phyloP scores from a whole-genome alignment of 306 rosid genomes.

The Datisca glomerata region DNA sequence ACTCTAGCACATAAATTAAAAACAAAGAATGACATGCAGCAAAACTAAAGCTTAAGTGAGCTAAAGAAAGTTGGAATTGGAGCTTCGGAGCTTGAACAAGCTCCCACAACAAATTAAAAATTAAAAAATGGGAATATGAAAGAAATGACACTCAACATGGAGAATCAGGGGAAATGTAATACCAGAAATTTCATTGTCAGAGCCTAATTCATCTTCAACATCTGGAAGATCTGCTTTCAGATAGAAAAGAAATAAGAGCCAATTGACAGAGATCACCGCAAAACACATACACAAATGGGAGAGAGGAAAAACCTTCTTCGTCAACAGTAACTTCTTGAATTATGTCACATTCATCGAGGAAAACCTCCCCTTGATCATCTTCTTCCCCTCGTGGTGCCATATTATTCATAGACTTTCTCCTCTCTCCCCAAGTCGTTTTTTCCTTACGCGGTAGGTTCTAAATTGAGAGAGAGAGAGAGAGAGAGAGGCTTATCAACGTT shows the following conservation, averaged over 20 bases:
- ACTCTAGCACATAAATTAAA: neutral
- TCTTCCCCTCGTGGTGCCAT: slow-evolving; percentile 21
- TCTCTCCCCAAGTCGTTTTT: too few relatives aligned
- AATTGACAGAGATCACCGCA: neutral
- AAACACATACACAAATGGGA: neutral
- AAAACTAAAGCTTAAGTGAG: neutral
- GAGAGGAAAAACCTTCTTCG: slow-evolving; percentile 31
- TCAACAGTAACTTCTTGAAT: slow-evolving; percentile 15
- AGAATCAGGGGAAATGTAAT: slow-evolving; percentile 1
- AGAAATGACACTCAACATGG: neutral
- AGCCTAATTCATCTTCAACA: slow-evolving; percentile 22
- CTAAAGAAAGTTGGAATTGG: neutral
- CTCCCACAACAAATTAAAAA: too few relatives aligned
- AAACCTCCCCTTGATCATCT: slow-evolving; percentile 32
- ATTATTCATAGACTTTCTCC: slow-evolving; percentile 22
- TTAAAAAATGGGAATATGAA: neutral
- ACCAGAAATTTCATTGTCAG: slow-evolving; percentile 29
- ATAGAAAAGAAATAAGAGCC: neutral
- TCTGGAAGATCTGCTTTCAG: slow-evolving; percentile 39
- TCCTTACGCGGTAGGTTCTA: too few relatives aligned
- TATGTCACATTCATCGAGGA: slow-evolving; percentile 35
- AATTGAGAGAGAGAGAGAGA: too few relatives aligned
- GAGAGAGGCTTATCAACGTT: too few relatives aligned
- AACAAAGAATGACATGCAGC: neutral
- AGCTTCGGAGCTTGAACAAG: too few relatives aligned